Evolutionary conservation across 2,329 filamentous ascomycete species (phyloP), one percentile per base, ranked within the genome.

Genomic region (Fusarium gaditjirri): DNA sequence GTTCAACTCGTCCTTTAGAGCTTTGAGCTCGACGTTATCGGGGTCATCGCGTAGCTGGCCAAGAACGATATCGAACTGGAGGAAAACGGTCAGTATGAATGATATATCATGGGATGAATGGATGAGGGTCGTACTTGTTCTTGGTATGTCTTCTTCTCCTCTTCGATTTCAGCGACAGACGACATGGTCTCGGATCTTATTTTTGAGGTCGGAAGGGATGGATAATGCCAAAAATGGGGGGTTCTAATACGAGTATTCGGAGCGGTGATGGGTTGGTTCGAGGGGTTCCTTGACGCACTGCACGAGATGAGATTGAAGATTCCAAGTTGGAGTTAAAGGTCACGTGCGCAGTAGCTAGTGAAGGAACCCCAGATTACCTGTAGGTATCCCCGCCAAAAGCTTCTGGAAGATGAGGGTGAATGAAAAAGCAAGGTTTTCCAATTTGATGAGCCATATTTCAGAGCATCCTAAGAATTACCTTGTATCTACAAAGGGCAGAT

Each of bases 1-100:
- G 86, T 94, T 89, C 84, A 97, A 90, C 86, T 97, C 94, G 80
- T 89, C 85, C 83, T 92, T 91, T 80, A 97, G 89, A 79, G 88
- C 89, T 78, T 91, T 87, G 78, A 97, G 90, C 82, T 95, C 94
- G 77, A 85, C 86, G 82, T 94, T 95, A 65, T 92, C 91, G 71
- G 94, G 91, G 78, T 96, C 93, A 81, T 93, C 91, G 81, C 92
- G 91, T 63, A 97, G 89, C 73, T 93, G 92, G 61, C 89, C 86
- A 77, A 91, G 85, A 66, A 97, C 91, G 41, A 93, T 91, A 78
- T 95, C 93, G 79, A 97, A 89, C 92, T 95, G 77, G 25, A 46
- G 62, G 69, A 19, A 61, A 36, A 65, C 36, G 17, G 64, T 76
- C 49, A 80, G 76, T 39, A 33, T 27, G 33, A 13, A 47, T 38